Evolutionary conservation across 2,329 filamentous ascomycete species (phyloP), one percentile per base, ranked within the genome.

Genomic region (Nothophoma quercina): DNA sequence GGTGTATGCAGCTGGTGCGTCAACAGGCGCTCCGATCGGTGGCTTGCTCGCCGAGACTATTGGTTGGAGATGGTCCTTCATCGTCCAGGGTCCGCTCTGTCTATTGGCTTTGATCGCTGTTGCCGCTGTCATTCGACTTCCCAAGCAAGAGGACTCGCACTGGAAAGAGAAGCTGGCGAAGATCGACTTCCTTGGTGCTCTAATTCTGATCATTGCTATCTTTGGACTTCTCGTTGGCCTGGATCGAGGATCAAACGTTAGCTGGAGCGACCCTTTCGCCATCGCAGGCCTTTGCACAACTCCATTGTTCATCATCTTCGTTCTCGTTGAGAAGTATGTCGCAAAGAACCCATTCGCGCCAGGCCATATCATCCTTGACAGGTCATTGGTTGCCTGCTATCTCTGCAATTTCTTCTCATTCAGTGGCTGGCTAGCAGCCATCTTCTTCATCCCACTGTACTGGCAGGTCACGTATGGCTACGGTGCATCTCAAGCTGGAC

Each of bases 361-460:
- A 0, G 84, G 86, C 8, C 87, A 86, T 63, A 84, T 93, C 62
- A 88, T 93, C 58, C 85, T 91, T 64, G 81, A 88, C 65, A 79
- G 81, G 6, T 81, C 81, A 6, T 79, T 93, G 22, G 80, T 90
- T 41, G 84, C 88, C 2, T 85, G 83, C 68, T 92, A 88, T 63
- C 72, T 86, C 1, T 85, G 84, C 69, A 91, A 91, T 70, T 90
- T 91, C 75, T 91, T 90, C 71, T 80, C 83, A 43, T 83, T 88
- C 45, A 84, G 80, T 1, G 86, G 83, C 12, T 83, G 79, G 77
- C 71, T 86, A 38, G 81, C 83, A 0, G 75, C 81, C 1, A 59
- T 89, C 4, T 93, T 91, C 77, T 90, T 90, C 74, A 77, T 90
- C n/a, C 88, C 90, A 1, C 78, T 93, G 2, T 91, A 88, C 73